These are phyloP conservation scores for Moesziomyces antarcticus DNA, from an alignment of 1,284 basidiomycete species.

Conservation along the genomic window DNA sequence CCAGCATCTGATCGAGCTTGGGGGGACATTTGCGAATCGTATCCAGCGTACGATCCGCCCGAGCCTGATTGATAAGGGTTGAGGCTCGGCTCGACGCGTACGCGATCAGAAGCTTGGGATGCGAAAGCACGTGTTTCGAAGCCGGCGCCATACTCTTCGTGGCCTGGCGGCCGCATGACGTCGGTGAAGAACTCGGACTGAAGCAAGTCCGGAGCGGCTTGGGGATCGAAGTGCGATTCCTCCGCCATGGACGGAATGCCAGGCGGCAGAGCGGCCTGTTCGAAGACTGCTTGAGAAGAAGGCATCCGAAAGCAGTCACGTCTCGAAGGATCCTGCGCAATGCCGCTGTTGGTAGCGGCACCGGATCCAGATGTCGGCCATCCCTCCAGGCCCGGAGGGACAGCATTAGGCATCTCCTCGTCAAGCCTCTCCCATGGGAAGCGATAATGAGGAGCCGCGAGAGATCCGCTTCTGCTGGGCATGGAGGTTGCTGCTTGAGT, in stretches of 20 bases:
- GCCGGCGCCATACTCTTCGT: constrained; percentile 7
- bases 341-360: background rate
- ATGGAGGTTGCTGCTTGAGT: background rate
- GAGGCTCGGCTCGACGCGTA: constrained; percentile 18
- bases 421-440: constrained; percentile 22
- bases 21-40: constrained; percentile 5
- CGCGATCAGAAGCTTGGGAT: constrained; percentile 18
- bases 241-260: constrained; percentile 1
- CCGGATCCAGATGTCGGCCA: constrained; percentile 1
- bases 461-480: background rate
- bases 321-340: background rate
- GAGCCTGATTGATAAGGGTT: background rate
- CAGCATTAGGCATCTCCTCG: background rate
- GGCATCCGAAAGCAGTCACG: background rate
- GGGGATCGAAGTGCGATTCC: background rate
- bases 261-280: constrained; percentile 1
- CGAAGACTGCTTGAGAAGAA: constrained; percentile 2
- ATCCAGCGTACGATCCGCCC: background rate
- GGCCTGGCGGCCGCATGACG: constrained; percentile 4
- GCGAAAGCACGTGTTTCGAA: constrained; percentile 22
- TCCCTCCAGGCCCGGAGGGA: background rate
- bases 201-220: constrained; percentile 8
- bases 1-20: constrained; percentile 5
- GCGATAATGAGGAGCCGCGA: background rate
- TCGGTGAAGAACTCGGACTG: constrained; percentile 36